Evolutionary conservation across 371 early-diverging fungal genomes (phyloP), one percentile per base, ranked within the genome.

Genomic region (Funneliformis caledonium): DNA sequence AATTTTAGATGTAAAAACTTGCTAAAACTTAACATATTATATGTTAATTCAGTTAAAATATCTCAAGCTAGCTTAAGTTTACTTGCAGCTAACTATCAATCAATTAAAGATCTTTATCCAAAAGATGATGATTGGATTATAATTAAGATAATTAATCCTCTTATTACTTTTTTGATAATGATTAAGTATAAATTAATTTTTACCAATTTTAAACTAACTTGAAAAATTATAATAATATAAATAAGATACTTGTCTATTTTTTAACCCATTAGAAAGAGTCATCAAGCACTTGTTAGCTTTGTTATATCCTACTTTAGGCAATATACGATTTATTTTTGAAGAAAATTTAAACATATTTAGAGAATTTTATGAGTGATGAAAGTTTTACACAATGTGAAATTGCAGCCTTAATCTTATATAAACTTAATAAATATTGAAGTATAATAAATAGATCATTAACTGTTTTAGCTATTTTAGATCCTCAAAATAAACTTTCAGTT

Each of bases 11-110:
- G 11, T 22, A 3, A 19, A 43, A 16, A 67, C 48, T 16, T n/a
- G 52, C 2, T 78, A 56, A 52, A 78, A 78, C 14, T 68, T 33
- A 2, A 78, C 52, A 1, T 78, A 45, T 56, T 64, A 78, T 19
- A 78, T 78, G 56, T 50, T 64, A 33, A 16, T 68, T 56, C 6
- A 26, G 4, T 59, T 74, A 3, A 45, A 74, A 74, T 11, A 74
- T 8, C 6, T 74, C 1, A 11, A 74, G 7, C 33, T 12, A 33
- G 33, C 56, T 7, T 59, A 19, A 33, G 5, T 12, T 37, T 74
- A 19, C 75, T 74, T 16, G 10, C 16, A 2, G 37, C 56, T 33
- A 37, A 56, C 16, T 10, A 74, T 74, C 1, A 52, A 2, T 37
- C 10, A 0, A 33, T 65, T 22, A 42, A 31, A 16, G 14, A n/a